phyloP scores from a whole-genome alignment of 768 basidiomycete genomes.

The Xerocomus spinulosus region DNA sequence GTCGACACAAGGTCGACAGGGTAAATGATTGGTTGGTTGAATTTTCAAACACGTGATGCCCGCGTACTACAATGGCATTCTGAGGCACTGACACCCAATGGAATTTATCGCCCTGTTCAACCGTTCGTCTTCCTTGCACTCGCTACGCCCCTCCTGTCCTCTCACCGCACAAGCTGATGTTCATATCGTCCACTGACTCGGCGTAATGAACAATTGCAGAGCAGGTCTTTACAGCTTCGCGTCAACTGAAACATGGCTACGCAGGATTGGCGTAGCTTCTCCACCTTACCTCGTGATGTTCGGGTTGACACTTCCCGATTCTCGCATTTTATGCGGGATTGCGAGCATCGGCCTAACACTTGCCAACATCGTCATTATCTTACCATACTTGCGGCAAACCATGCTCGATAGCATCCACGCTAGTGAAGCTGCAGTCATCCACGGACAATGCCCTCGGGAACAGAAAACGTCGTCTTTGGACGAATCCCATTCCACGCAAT shows the following conservation, averaged over 20 bases:
- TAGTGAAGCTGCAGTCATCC: background rate
- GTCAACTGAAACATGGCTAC: slow-evolving; percentile 20
- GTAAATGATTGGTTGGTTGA: background rate
- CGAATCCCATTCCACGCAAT: background rate
- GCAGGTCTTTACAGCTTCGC: slow-evolving; percentile 26
- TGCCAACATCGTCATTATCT: slow-evolving; percentile 20
- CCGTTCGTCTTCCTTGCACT: background rate
- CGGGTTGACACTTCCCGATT: slow-evolving; percentile 24
- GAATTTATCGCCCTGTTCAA: background rate
- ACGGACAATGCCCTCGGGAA: background rate
- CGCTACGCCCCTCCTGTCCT: background rate
- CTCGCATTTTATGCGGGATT: slow-evolving; percentile 22
- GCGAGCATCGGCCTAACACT: slow-evolving; percentile 26
- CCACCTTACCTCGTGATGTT: slow-evolving; percentile 22
- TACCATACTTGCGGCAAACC: slow-evolving; percentile 23
- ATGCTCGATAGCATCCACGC: slow-evolving; percentile 10
- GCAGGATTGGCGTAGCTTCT: slow-evolving; percentile 20
- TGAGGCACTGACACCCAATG: background rate
- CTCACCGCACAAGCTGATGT: slow-evolving; percentile 3
- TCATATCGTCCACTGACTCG: slow-evolving; percentile 1
- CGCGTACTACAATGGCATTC: slow-evolving; percentile 2
- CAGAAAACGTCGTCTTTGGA: background rate
- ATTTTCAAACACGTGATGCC: slow-evolving; percentile 22
- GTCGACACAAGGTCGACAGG: too few relatives aligned
- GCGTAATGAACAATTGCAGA: slow-evolving; percentile 22